Base-by-base conservation (phyloP, 805 yeast species). In the Sugiyamaella smithiae region DNA sequence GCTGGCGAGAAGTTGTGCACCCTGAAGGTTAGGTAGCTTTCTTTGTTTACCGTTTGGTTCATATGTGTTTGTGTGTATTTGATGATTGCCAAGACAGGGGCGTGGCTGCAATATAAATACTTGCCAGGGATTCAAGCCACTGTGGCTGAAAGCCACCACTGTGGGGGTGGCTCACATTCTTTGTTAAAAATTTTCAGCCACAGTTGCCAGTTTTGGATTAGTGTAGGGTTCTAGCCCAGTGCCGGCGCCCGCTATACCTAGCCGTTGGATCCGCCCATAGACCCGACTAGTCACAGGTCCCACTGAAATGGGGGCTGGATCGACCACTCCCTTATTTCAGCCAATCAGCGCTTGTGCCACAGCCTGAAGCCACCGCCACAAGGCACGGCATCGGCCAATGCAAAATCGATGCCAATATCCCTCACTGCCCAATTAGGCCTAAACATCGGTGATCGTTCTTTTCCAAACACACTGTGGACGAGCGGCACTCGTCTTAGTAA, bases 1-100 rank as follows among this genome's bases (percentile, higher is more conserved):
- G 52, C 50, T 4, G 58, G 58, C 19, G 55, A 46, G 26, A 50
- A 48, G 48, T 49, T 35, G 33, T 26, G 40, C 5, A 48, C 36
- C 17, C 55, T 25, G 25, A 29, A 24, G 3, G 19, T 14, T 11
- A 35, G 5, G 22, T 35, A 35, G 29, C 11, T 26, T 8, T 8
- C 11, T 11, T 8, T 26, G 29, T 11, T 26, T 8, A 8, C 7
- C 11, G 29, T 26, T 11, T 7, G 7, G 29, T 8, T 26, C 11
- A 26, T 26, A 26, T n/a, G n/a, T n/a, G n/a, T n/a, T n/a, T n/a
- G n/a, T n/a, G n/a, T n/a, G n/a, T n/a, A n/a, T n/a, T n/a, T n/a
- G n/a, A n/a, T n/a, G 38, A 9, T 33, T 5, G 41, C 22, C 17
- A 37, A 22, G 12, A 12, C 41, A 5, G 22, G 24, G 19, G 19